Base-by-base conservation (phyloP, 805 yeast species). In the Pichia cephalocereana region DNA sequence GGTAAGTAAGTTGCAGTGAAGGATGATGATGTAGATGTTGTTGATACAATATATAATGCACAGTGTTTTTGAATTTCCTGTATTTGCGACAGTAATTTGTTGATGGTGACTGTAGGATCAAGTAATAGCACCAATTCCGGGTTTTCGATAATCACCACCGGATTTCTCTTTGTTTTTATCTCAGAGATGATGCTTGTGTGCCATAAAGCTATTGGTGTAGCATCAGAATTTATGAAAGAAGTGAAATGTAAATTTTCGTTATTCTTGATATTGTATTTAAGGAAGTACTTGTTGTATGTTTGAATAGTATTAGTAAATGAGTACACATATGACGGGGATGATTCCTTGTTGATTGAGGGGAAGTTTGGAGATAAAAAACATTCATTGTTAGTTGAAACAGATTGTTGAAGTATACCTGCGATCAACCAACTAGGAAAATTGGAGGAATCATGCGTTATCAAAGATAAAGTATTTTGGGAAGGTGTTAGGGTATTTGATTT, bases 31-130 rank as follows among this genome's bases (percentile, higher is more conserved):
- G 46, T 28, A 15, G 40, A 41, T 17, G 44, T 40, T 48, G 72
- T 73, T 15, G 37, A 34, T 12, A 34, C 37, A 3, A 69, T 62
- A 26, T 77, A 58, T 53, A 80, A 74, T 38, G 75, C 76, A 0
- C 77, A 61, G 18, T 70, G 12, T 38, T 38, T 41, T 38, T 48
- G 51, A 8, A 48, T 18, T 23, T 41, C 28, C 14, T 52, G 51
- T 6, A 63, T n/a, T 38, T 55, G 52, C 9, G 41, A 41, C 7
- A 64, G 51, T 8, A 62, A 12, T 15, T 52, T 47, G 23, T 52
- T 49, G 2, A 36, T 41, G 3, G 45, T 34, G 6, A 45, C 37
- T 2, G 45, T 42, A 9, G 57, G 40, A 17, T 34, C 44, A 15
- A 61, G 42, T 30, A 52, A 58, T n/a, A 64, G 42, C 5, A 61